phyloP scores from a whole-genome alignment of 2,329 filamentous ascomycete genomes.

The Remersonia thermophila region DNA sequence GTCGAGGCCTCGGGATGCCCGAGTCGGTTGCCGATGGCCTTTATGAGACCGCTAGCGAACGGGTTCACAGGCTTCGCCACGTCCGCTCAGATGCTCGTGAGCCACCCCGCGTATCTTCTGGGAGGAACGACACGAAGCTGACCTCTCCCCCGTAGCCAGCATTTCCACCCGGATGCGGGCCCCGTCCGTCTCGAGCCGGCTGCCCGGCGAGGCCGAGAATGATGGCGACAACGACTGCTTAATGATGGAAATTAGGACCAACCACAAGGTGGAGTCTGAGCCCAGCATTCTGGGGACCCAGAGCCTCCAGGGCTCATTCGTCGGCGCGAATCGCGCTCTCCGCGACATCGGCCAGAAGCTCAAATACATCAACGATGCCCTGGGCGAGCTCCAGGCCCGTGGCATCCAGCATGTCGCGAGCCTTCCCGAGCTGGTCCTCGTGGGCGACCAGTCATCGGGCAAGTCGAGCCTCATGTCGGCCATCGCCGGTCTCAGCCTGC shows the following conservation, averaged over 20 bases:
- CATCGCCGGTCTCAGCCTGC: constrained; percentile 58
- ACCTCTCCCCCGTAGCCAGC: constrained; percentile 19
- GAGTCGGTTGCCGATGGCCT: not conserved
- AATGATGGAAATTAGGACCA: constrained; percentile 19
- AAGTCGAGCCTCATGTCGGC: constrained; percentile 61
- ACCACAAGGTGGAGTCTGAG: constrained; percentile 5
- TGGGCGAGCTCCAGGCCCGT: constrained; percentile 57
- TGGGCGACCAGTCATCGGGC: constrained; percentile 76
- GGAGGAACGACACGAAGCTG: not conserved
- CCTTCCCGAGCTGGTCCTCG: constrained; percentile 67
- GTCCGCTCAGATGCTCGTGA: constrained; percentile 16
- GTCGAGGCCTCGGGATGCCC: not conserved
- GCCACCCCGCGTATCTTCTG: not conserved
- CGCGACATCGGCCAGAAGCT: constrained; percentile 44
- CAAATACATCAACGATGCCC: constrained; percentile 51
- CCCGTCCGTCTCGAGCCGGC: constrained; percentile 1
- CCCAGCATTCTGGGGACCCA: constrained; percentile 3
- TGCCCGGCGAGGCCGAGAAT: constrained; percentile 6
- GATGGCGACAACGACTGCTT: constrained; percentile 17
- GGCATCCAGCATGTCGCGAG: constrained; percentile 60
- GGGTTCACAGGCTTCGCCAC: constrained; percentile 4
- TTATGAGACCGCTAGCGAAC: constrained; percentile 7
- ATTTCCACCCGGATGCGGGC: constrained; percentile 14
- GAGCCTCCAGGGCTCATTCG: constrained; percentile 8
- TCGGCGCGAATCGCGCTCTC: no score